Percentiles rank a stretch among this genome's conserved stretches.
Evolutionary conservation across 2,329 filamentous ascomycete genomes (phyloP).

Genomic region (Elsinoe batatas): DNA sequence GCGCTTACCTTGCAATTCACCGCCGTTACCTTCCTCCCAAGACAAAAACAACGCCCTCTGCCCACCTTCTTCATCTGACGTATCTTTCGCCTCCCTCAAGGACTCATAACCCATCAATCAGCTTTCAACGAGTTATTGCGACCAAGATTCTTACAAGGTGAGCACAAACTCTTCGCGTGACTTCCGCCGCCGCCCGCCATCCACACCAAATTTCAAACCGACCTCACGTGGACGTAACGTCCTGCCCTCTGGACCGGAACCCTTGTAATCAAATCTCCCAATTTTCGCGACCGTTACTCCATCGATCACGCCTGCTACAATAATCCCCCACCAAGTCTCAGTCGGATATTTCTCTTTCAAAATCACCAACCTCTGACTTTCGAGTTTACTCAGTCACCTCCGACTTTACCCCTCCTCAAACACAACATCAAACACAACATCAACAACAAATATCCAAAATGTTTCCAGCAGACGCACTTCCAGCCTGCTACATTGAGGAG

Average conservation of each 20-base stretch:
- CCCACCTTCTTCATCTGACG: not conserved
- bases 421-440: not conserved
- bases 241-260: conserved; percentile 55
- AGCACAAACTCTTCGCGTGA: conserved; percentile 4
- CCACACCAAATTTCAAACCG: conserved; percentile 6
- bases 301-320: conserved; percentile 4
- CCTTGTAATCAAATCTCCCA: conserved; percentile 84
- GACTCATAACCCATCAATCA: not conserved
- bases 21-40: conserved; percentile 1
- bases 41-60: conserved; percentile 4
- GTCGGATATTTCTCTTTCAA: conserved; percentile 1
- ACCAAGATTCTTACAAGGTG: not conserved
- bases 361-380: not conserved
- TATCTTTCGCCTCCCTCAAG: not conserved
- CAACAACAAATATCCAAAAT: conserved; percentile 17
- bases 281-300: conserved; percentile 1
- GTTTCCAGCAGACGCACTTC: conserved; percentile 26
- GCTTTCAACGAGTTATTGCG: not conserved
- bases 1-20: conserved; percentile 4
- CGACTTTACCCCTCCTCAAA: not conserved
- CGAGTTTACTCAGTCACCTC: not conserved
- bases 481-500: conserved; percentile 25
- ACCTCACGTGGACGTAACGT: conserved; percentile 7
- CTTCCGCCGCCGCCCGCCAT: not conserved
- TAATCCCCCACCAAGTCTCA: not conserved